A percentile compares a stretch with the other conserved stretches of the same genome.
These are phyloP conservation scores for Wallacemonas rigidus DNA, from an alignment of 208 protist genomes.

Conservation along the genomic window DNA sequence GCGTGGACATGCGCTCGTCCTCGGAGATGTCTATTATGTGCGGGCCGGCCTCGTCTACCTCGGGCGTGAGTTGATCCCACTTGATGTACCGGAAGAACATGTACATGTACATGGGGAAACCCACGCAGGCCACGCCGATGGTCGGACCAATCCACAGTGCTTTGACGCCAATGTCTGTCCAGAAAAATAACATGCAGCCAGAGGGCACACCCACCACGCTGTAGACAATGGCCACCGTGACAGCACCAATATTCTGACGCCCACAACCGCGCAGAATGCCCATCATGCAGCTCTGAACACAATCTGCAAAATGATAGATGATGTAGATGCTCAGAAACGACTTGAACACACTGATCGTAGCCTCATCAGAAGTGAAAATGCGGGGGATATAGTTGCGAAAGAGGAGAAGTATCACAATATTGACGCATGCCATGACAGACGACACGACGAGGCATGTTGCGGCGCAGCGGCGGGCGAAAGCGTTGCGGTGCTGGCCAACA, in stretches of 20 bases:
- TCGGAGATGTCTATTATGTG: constrained; percentile 36
- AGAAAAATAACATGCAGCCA: constrained; percentile 63
- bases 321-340: constrained; percentile 44
- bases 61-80: constrained; percentile 46
- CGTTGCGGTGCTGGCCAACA: constrained; percentile 51
- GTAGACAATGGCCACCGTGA: constrained; percentile 69
- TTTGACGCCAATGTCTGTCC: constrained; percentile 50
- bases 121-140: constrained; percentile 54
- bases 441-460: constrained; percentile 39
- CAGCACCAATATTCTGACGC: constrained; percentile 57
- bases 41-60: constrained; percentile 32
- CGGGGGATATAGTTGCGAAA: constrained; percentile 39
- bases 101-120: constrained; percentile 69
- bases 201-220: constrained; percentile 72
- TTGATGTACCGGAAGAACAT: constrained; percentile 66
- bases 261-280: constrained; percentile 78
- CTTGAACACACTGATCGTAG: constrained; percentile 36
- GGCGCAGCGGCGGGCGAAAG: constrained; percentile 57
- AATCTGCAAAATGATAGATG: constrained; percentile 75
- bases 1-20: constrained; percentile 19
- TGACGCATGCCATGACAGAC: constrained; percentile 32
- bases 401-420: constrained; percentile 41
- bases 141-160: constrained; percentile 75
- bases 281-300: constrained; percentile 81
- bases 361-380: constrained; percentile 52